Conservation (phyloP, 1,284 basidiomycete genomes). For the Ustilago vetiveriae region DNA sequence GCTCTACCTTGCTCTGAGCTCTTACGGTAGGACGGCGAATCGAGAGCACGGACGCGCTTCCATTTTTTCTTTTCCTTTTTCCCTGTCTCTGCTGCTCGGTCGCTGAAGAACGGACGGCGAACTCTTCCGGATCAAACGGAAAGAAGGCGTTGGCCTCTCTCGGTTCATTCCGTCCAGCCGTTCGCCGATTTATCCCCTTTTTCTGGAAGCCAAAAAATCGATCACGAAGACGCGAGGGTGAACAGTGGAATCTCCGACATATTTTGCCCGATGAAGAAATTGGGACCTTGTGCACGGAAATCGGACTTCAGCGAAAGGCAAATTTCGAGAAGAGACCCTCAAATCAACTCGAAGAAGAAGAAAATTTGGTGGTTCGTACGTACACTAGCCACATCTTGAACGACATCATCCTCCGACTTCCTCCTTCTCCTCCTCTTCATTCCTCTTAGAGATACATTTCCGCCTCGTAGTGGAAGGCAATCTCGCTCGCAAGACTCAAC, state of each 20-base stretch:
- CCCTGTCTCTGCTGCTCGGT: too few relatives aligned
- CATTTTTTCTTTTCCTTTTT: slow-evolving; percentile 3
- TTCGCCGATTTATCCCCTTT: slow-evolving; percentile 15
- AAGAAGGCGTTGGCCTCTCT: slow-evolving; percentile 5
- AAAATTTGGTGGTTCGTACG: slow-evolving; percentile 11
- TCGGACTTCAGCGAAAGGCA: slow-evolving; percentile 12
- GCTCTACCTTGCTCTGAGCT: too few relatives aligned
- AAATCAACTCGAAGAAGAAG: background rate
- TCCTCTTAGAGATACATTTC: too few relatives aligned
- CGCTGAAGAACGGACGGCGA: too few relatives aligned
- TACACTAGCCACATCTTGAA: background rate
- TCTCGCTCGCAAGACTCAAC: too few relatives aligned
- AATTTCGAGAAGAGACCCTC: slow-evolving; percentile 6
- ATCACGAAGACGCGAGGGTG: slow-evolving; percentile 10
- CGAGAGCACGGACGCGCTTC: slow-evolving; percentile 8
- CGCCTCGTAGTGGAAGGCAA: too few relatives aligned
- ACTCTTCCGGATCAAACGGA: slow-evolving; percentile 1
- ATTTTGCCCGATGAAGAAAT: slow-evolving; percentile 18
- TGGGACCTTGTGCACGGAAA: background rate
- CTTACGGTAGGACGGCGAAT: too few relatives aligned
- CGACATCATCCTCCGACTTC: background rate
- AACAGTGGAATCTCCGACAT: background rate
- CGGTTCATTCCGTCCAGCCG: slow-evolving; percentile 27
- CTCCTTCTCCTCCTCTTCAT: too few relatives aligned
- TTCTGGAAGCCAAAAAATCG: slow-evolving; percentile 10